Base-by-base conservation (phyloP, 805 yeast species). In the Saccharomycopsis sp. region DNA sequence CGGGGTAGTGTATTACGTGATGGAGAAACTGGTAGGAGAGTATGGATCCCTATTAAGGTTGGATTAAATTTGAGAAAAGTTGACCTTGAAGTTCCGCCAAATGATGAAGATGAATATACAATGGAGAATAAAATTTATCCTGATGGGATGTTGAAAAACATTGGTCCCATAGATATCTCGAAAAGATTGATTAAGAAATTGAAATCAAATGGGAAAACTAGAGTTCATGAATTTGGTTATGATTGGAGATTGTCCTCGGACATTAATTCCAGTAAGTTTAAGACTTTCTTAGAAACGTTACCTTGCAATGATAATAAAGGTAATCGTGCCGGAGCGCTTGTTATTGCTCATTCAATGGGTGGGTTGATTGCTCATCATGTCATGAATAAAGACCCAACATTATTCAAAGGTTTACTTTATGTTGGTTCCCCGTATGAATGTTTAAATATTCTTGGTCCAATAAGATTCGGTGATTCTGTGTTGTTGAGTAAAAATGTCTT, bases 271-370 rank as follows among this genome's bases (percentile, higher is more conserved):
- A 58, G 63, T 4, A 70, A 77, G 50, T 64, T 89, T n/a, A 63
- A 62, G 27, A 61, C 68, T n/a, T 69, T 68, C 40, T 59, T 85
- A 13, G 54, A 54, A 16, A 56, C 66, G 4, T 63, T 86, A 22
- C 58, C 64, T 17, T 40, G 55, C n/a, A 68, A 73, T 38, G 59
- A 66, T 8, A 55, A 61, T 21, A 54, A 56, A 32, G 35, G 45
- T 55, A 74, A 73, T 0, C 77, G 76, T 14, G 72, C 73, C 49
- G 87, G 85, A 9, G 72, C 80, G 0, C 63, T 81, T 21, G 77
- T 89, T 1, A 76, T 89, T 42, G 93, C 93, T 0, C 97, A 89
- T 60, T 87, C 96, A 0, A 88, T 89, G 96, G 97, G 97, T 43
- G 97, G 97, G 0, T 58, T 89, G 27, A 72, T 89, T 4, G 78